Base-by-base conservation (phyloP, 352 stramenopile species). In the Phytophthora pisi region DNA sequence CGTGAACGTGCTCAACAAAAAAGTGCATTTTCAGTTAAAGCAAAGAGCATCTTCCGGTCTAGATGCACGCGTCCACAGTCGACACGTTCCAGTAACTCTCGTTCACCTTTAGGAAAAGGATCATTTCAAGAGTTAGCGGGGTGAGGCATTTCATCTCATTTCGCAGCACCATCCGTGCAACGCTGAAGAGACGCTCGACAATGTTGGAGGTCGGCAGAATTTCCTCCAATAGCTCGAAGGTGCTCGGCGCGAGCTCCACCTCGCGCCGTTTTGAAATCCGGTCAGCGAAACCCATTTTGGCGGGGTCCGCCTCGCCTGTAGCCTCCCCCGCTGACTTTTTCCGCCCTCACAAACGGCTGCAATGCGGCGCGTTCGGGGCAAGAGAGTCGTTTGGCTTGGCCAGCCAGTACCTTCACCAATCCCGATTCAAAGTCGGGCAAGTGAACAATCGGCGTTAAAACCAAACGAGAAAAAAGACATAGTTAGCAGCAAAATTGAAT, bases 91-190 rank as follows among this genome's bases (percentile, higher is more conserved):
- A 46, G 3, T 62, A 61, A 2, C 16, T 51, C 0, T n/a, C n/a
- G 61, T 61, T 67, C 0, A 61, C 51, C 51, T 61, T 61, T 5
- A 67, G 30, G 11, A 67, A 45, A n/a, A 61, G 2, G 1, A 56
- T 15, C 51, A 67, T 61, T 24, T 51, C 50, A 0, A 66, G 6
- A 8, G 46, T 9, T 57, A 1, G 4, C 51, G 61, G 2, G 45
- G 20, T 40, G 0, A 68, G 20, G 0, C 45, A 24, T 2, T 61
- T 54, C 16, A 51, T 20, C 3, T 60, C 51, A 13, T 55, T 50
- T n/a, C 60, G 38, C 3, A 66, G 3, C 6, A 61, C 24, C 43
- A 51, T 49, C 1, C 42, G 16, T 1, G 60, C 42, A 0, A 54
- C 16, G 31, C 51, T 61, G 16, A 67, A 67, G 6, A 67, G 26